Evolutionary conservation across 495 filamentous ascomycete species (phyloP).

Genomic region (Penicillium lagena): DNA sequence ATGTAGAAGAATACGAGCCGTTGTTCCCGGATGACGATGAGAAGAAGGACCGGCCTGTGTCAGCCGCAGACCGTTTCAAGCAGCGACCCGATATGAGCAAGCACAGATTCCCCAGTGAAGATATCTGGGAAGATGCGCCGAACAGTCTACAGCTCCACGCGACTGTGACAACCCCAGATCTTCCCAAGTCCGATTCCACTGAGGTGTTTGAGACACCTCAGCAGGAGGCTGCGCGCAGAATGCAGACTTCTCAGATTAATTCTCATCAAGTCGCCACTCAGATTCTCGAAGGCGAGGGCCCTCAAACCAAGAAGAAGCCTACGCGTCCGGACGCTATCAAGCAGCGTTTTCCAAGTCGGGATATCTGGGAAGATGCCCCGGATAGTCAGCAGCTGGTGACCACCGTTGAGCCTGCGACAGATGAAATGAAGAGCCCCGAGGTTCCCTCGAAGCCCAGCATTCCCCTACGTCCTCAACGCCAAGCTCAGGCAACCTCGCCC

Average conservation of each 20-base stretch:
- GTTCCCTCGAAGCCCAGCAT: constrained; percentile 34
- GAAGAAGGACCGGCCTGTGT: constrained; percentile 49
- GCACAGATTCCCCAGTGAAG: constrained; percentile 85
- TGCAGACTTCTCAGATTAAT: constrained; percentile 39
- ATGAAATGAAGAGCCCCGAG: constrained; percentile 37
- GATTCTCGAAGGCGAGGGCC: constrained; percentile 25
- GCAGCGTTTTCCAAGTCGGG: constrained; percentile 84
- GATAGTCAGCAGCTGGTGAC: constrained; percentile 76
- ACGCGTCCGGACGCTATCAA: constrained; percentile 45
- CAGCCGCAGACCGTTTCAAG: constrained; percentile 56
- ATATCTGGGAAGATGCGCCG: constrained; percentile 96
- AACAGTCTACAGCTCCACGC: constrained; percentile 77
- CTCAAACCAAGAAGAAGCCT: constrained; percentile 18
- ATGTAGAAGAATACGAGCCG: constrained; percentile 92
- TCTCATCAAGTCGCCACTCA: constrained; percentile 39
- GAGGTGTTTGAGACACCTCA: constrained; percentile 50
- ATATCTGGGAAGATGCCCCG: constrained; percentile 95
- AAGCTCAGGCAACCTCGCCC: constrained; percentile 34
- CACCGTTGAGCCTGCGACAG: constrained; percentile 60
- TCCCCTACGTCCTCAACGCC: constrained; percentile 37
- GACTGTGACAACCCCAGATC: constrained; percentile 77
- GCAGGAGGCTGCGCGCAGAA: constrained; percentile 45
- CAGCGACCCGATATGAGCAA: constrained; percentile 53
- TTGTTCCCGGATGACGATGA: constrained; percentile 81
- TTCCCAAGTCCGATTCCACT: constrained; percentile 19